Percentiles rank a stretch among this genome's conserved stretches.
Evolutionary conservation across 2,329 filamentous ascomycete genomes (phyloP).

Genomic region (Paramyrothecium roridum): DNA sequence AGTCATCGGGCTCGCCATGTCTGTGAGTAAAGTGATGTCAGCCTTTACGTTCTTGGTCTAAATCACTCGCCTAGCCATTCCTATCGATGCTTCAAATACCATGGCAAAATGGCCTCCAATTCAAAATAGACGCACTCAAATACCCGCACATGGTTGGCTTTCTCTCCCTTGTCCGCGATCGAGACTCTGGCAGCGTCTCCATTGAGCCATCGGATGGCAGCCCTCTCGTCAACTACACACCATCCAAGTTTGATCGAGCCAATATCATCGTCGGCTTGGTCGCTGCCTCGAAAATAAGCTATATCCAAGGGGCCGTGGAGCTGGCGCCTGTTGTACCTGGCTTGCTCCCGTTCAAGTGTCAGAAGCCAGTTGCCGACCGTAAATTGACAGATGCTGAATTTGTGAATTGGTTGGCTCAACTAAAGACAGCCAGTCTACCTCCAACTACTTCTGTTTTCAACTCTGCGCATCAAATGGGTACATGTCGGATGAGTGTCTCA

Average conservation of each 20-base stretch:
- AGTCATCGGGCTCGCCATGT: slow-evolving; percentile 3
- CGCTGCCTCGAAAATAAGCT: slow-evolving; percentile 3
- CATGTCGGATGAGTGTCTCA: slow-evolving; percentile 60
- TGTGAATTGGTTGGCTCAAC: slow-evolving; percentile 27
- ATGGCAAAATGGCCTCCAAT: neutral
- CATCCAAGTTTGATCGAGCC: slow-evolving; percentile 2
- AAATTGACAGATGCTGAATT: neutral
- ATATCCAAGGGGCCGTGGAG: slow-evolving; percentile 5
- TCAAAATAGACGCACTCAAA: neutral
- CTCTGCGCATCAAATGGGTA: slow-evolving; percentile 73
- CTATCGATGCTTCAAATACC: slow-evolving; percentile 3
- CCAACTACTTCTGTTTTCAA: slow-evolving; percentile 27
- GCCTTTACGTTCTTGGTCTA: neutral
- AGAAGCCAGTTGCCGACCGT: neutral
- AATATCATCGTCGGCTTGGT: slow-evolving; percentile 4
- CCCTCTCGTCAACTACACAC: slow-evolving; percentile 4
- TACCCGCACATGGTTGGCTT: neutral
- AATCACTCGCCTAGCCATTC: neutral
- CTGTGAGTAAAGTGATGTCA: neutral
- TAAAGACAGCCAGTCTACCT: slow-evolving; percentile 49
- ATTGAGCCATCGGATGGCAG: neutral
- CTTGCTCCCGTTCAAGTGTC: slow-evolving; percentile 2
- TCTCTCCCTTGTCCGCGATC: neutral
- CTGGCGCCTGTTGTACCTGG: slow-evolving; percentile 3
- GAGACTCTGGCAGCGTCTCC: neutral